Conservation (phyloP, 2,329 filamentous ascomycete species). For the Fusarium annulatum region DNA sequence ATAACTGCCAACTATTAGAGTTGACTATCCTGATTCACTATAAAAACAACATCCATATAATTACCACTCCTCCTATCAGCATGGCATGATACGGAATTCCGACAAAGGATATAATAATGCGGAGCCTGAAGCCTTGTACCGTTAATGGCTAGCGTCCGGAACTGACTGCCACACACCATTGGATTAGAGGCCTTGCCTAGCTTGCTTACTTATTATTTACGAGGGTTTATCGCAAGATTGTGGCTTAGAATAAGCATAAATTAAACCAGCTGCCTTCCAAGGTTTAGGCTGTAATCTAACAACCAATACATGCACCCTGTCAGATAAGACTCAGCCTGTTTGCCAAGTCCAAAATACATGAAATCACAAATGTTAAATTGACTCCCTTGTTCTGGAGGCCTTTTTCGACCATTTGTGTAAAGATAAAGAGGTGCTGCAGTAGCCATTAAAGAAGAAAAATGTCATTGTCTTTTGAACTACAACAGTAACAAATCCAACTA, state of each 20-base stretch:
- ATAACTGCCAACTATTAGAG: too few species aligned
- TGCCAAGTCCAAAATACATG: not conserved
- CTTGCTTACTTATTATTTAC: not conserved
- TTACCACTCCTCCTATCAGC: too few species aligned
- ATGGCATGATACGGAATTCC: not conserved
- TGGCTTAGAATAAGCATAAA: not conserved
- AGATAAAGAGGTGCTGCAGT: not conserved
- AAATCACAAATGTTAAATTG: not conserved
- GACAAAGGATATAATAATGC: not conserved
- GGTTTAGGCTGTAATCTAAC: not conserved
- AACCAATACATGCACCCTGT: not conserved
- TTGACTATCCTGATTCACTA: fast-evolving
- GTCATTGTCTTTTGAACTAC: not conserved
- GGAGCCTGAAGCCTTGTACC: too few species aligned
- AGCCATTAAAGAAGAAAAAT: too few species aligned
- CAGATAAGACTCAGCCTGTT: not conserved
- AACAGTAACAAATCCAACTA: not conserved
- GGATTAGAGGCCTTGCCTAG: not conserved
- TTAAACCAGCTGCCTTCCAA: not conserved
- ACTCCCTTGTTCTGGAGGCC: not conserved
- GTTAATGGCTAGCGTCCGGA: not conserved
- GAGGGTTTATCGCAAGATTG: not conserved
- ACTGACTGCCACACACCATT: fast-evolving
- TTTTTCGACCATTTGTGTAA: fast-evolving
- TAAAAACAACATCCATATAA: too few species aligned